phyloP scores from a whole-genome alignment of 2,329 filamentous ascomycete species.

The Tolypocladium tundrense region DNA sequence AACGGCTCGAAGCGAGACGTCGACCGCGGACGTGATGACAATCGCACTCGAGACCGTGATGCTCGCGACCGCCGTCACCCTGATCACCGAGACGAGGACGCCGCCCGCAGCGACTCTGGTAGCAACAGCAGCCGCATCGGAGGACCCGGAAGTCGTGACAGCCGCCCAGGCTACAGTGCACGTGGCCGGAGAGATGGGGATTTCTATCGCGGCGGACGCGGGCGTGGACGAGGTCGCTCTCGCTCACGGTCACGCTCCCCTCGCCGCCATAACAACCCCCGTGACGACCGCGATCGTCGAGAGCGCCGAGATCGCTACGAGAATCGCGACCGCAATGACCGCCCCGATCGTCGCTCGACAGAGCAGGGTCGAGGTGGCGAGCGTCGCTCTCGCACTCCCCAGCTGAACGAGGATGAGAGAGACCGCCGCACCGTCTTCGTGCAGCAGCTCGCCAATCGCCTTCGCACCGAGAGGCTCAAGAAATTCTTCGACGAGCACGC shows the following conservation, averaged over 20 bases:
- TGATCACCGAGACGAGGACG: constrained; percentile 49
- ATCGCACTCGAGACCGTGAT: constrained; percentile 44
- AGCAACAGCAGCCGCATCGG: constrained; percentile 74
- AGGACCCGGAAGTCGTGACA: constrained; percentile 62
- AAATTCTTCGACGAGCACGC: constrained; percentile 94
- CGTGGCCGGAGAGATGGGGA: constrained; percentile 66
- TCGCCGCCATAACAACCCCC: constrained; percentile 47
- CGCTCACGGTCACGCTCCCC: constrained; percentile 66
- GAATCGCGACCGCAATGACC: constrained; percentile 37
- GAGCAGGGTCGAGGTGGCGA: constrained; percentile 42
- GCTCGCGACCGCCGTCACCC: constrained; percentile 29
- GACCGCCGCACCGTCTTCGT: constrained; percentile 97
- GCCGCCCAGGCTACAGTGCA: constrained; percentile 57
- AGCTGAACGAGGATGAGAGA: constrained; percentile 87
- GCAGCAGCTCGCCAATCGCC: constrained; percentile 89
- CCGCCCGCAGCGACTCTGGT: constrained; percentile 64
- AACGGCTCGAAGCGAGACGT: constrained; percentile 44
- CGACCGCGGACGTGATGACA: constrained; percentile 44
- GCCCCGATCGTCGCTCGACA: constrained; percentile 40
- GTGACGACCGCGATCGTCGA: constrained; percentile 39
- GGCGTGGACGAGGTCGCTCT: constrained; percentile 46
- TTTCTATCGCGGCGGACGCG: constrained; percentile 45
- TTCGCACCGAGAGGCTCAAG: constrained; percentile 86
- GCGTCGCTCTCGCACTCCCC: constrained; percentile 47
- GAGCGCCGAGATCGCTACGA: constrained; percentile 41